phyloP scores from a whole-genome alignment of 495 filamentous ascomycete species.

The Aspergillus egyptiacus region DNA sequence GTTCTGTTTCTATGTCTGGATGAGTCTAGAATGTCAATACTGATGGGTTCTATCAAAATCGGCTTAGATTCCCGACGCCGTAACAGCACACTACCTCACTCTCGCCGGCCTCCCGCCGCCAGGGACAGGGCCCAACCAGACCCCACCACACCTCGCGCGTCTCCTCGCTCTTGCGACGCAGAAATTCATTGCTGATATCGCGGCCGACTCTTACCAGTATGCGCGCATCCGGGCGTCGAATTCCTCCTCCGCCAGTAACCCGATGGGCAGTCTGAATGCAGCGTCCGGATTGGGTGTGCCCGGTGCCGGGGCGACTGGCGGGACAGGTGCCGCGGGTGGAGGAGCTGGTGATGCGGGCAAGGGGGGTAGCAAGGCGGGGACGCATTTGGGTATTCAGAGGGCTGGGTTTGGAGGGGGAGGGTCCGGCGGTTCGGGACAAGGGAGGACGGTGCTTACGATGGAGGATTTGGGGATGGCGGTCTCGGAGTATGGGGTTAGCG shows the following conservation, averaged over 20 bases:
- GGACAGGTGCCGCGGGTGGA: conserved; percentile 49
- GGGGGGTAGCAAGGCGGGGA: conserved; percentile 52
- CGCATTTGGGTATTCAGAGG: conserved; percentile 78
- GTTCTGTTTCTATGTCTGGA: too few relatives aligned
- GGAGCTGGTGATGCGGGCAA: conserved; percentile 46
- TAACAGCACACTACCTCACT: conserved; percentile 96
- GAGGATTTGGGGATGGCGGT: conserved; percentile 98
- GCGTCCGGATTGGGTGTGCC: conserved; percentile 65
- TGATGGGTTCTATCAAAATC: too few relatives aligned
- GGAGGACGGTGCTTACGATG: conserved; percentile 94
- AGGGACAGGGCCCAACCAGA: conserved; percentile 70
- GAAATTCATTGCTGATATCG: conserved; percentile 96
- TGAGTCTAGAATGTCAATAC: too few relatives aligned
- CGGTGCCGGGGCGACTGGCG: conserved; percentile 47
- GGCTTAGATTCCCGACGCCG: conserved; percentile 95
- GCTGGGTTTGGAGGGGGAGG: conserved; percentile 92
- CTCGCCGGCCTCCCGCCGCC: conserved; percentile 88
- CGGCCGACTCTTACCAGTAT: conserved; percentile 96
- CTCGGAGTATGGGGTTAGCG: conserved; percentile 92
- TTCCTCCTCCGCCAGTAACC: conserved; percentile 74
- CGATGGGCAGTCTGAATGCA: conserved; percentile 77
- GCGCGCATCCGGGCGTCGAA: conserved; percentile 89
- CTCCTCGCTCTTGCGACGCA: conserved; percentile 93
- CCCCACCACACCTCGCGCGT: conserved; percentile 80
- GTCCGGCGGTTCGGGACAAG: conserved; percentile 75